Evolutionary conservation across 306 rosid genomes (phyloP), one percentile per base, ranked within the genome.

Genomic region (Gastrolobium villosum): DNA sequence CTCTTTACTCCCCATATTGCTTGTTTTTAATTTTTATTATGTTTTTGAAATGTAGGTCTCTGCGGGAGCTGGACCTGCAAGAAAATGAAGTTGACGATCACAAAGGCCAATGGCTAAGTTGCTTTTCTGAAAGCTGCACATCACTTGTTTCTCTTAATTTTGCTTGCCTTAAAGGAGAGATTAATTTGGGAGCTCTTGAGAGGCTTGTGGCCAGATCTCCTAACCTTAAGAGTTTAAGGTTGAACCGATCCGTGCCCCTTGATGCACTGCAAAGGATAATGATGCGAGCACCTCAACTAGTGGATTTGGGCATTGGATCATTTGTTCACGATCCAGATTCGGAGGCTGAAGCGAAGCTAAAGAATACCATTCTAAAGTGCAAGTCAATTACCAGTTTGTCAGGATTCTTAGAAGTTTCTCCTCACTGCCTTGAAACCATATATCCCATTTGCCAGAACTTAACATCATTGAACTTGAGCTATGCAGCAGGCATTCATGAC

Each of bases 131-230:
- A 40, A 83, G 81, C 75, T 87, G 86, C 59, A 93, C 97, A 0
- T 91, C 99, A 31, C 98, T 95, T 0, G 90, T 83, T 54, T 93
- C 97, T 53, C 90, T 95, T 55, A 93, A 93, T 86, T 91, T 95
- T 77, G 93, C 98, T 68, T 95, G 99, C 85, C 91, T 93, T 10
- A 95, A 88, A 81, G 99, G 97, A 65, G 97, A 95, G 50, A 74
- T 91, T 63, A 93, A 83, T 76, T 60, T 84, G 49, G 84, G 87
- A 10, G 87, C 93, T 31, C 93, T 95, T 10, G 99, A 89, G 89
- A 95, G 94, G 79, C 96, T 95, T 31, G 96, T 95, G 10, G 92
- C 90, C 0, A 83, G 99, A 83, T 93, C 96, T 75, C 99, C 99
- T 0, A 79, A 93, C 82, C 97, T 95, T 40, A 92, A 79, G 86